A percentile compares a stretch with the other conserved stretches of the same genome.
Conservation (phyloP, 768 basidiomycete genomes). For the Suillus americanus region DNA sequence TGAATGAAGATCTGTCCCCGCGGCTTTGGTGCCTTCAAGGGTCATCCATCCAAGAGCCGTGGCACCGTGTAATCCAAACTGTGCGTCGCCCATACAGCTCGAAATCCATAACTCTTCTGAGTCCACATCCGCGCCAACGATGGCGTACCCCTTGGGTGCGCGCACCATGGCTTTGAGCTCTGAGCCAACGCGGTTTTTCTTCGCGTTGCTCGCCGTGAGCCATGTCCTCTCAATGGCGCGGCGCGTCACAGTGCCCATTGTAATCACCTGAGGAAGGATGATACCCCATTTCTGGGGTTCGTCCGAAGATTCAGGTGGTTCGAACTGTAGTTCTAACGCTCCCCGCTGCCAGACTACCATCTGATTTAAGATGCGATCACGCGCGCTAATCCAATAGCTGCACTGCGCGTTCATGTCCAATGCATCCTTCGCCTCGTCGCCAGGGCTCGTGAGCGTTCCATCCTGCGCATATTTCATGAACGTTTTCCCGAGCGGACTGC, state of each 20-base stretch:
- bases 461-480: constrained; percentile 90
- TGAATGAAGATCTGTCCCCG: constrained; percentile 94
- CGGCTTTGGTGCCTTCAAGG: constrained; percentile 91
- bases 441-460: constrained; percentile 81
- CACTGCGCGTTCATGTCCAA: constrained; percentile 92
- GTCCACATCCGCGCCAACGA: constrained; percentile 98
- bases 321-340: constrained; percentile 52
- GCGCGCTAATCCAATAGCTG: constrained; percentile 95
- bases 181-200: constrained; percentile 96
- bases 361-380: constrained; percentile 90
- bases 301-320: constrained; percentile 11
- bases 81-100: constrained; percentile 97
- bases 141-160: constrained; percentile 88
- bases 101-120: constrained; percentile 99
- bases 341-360: constrained; percentile 83
- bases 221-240: constrained; percentile 98
- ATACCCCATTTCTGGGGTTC: constrained; percentile 71
- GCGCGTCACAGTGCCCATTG: constrained; percentile 98
- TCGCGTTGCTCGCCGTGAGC: constrained; percentile 97
- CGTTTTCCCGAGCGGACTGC: constrained; percentile 83
- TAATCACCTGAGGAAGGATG: constrained; percentile 93
- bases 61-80: constrained; percentile 95
- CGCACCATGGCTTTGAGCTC: constrained; percentile 98
- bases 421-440: constrained; percentile 78
- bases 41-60: constrained; percentile 99